Base-by-base conservation (phyloP, 2,329 filamentous ascomycete species). In the Colletotrichum acutatum region DNA sequence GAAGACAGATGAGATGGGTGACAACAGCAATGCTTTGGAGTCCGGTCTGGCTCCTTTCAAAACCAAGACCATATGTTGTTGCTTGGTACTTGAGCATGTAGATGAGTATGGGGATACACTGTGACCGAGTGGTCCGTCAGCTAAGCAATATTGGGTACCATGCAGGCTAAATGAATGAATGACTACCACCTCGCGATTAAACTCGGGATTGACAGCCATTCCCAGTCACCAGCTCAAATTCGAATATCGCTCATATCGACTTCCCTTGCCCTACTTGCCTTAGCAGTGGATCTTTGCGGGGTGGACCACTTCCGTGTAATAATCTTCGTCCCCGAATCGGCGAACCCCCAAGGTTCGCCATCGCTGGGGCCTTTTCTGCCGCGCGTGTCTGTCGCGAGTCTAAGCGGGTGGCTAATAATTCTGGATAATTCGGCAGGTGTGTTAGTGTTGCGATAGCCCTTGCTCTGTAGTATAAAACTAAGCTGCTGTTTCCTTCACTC, bases 391-490 rank as follows among this genome's bases (percentile, higher is more conserved):
- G 49, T 56, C 28, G 26, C 46, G 49, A 60, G n/a, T 49, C 53
- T n/a, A 42, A 19, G 52, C 32, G 60, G 28, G 37, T 53, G 59
- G 54, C 42, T 42, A 64, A 63, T 12, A 49, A 56, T 32, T n/a
- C 46, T 72, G 65, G 69, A 68, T 68, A 62, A 68, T 30, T 72
- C 58, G 69, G 65, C 65, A 63, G 37, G 42, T 52, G 11, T 24
- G 24, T 26, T 37, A 42, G 46, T 34, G 28, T 30, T 68, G 57
- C 64, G 22, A 30, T 12, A 22, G 22, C 32, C 24, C 46, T 26
- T 69, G 28, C 58, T 62, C 53, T 70, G 14, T 19, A 19, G 7
- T 19, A 73, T 61, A 61, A 71, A 66, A 61, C 61, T 9, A 52
- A 57, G 56, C 34, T 26, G 14, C n/a, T 30, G 7, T 28, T 56